phyloP scores from a whole-genome alignment of 257 asterid species.

The Fraxinus quadrangulata region DNA sequence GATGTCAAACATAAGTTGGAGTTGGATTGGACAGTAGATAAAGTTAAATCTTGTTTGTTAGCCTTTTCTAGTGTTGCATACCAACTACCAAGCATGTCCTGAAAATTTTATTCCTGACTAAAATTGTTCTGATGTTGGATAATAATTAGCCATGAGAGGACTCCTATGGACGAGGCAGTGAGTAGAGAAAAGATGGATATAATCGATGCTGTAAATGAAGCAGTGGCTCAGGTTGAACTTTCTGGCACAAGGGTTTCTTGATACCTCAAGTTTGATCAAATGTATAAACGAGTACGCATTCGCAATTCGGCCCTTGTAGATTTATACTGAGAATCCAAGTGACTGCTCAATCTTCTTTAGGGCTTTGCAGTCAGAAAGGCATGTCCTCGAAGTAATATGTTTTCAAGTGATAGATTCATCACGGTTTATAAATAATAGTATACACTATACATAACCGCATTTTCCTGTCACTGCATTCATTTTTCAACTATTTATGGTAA shows the following conservation, averaged over 20 bases:
- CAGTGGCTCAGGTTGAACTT: constrained; percentile 68
- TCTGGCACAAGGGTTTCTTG: constrained; percentile 50
- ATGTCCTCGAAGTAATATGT: neutral
- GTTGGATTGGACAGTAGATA: neutral
- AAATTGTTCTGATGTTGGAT: constrained; percentile 12
- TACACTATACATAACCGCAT: too few species aligned
- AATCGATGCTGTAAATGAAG: constrained; percentile 72
- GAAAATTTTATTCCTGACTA: constrained; percentile 3
- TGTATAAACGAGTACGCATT: neutral
- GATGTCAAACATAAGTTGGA: neutral
- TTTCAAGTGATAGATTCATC: too few species aligned
- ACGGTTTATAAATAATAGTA: too few species aligned
- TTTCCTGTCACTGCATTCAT: too few species aligned
- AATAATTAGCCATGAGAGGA: constrained; percentile 74
- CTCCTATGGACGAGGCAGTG: constrained; percentile 91
- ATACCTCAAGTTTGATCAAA: neutral
- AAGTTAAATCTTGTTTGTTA: neutral
- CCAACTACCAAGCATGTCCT: neutral
- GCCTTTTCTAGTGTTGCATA: neutral
- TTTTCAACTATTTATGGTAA: too few species aligned
- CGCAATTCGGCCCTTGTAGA: neutral
- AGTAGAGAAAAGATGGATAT: constrained; percentile 61
- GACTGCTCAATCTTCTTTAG: neutral
- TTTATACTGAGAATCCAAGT: neutral
- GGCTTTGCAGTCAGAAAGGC: neutral